Evolutionary conservation across 495 filamentous ascomycete species (phyloP).

Genomic region (Aspergillus carlsbadensis): DNA sequence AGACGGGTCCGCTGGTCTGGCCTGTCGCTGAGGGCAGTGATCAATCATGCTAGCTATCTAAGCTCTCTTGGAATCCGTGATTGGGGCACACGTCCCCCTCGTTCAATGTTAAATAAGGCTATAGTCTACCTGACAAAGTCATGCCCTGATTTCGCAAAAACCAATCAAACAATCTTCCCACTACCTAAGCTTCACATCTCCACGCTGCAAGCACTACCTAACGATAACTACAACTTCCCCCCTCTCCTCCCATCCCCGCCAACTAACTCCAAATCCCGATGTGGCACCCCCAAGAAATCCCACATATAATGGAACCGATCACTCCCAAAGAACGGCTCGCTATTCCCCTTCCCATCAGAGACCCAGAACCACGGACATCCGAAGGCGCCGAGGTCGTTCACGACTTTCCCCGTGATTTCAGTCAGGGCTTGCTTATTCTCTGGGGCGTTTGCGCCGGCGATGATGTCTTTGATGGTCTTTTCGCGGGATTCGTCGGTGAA

Average conservation of each 20-base stretch:
- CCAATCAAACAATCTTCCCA: too few species aligned
- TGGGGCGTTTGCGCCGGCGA: constrained; percentile 43
- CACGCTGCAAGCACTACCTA: too few species aligned
- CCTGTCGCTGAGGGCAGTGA: too few species aligned
- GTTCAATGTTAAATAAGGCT: too few species aligned
- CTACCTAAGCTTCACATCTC: too few species aligned
- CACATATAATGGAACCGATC: constrained; percentile 59
- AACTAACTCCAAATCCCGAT: constrained; percentile 28
- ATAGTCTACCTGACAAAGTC: too few species aligned
- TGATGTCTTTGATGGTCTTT: constrained; percentile 51
- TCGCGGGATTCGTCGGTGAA: constrained; percentile 39
- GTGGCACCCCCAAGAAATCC: constrained; percentile 38
- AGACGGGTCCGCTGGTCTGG: too few species aligned
- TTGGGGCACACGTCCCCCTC: too few species aligned
- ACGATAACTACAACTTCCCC: constrained; percentile 3
- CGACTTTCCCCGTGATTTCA: constrained; percentile 55
- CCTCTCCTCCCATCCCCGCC: background rate
- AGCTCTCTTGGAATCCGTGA: too few species aligned
- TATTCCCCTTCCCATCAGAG: constrained; percentile 52
- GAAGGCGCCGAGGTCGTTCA: constrained; percentile 64
- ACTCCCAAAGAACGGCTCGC: constrained; percentile 75
- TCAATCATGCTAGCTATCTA: too few species aligned
- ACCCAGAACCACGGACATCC: constrained; percentile 77
- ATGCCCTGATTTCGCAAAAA: too few species aligned
- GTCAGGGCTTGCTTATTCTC: constrained; percentile 60